Base-by-base conservation (phyloP, 2,329 filamentous ascomycete species). In the Fusarium zealandicum region DNA sequence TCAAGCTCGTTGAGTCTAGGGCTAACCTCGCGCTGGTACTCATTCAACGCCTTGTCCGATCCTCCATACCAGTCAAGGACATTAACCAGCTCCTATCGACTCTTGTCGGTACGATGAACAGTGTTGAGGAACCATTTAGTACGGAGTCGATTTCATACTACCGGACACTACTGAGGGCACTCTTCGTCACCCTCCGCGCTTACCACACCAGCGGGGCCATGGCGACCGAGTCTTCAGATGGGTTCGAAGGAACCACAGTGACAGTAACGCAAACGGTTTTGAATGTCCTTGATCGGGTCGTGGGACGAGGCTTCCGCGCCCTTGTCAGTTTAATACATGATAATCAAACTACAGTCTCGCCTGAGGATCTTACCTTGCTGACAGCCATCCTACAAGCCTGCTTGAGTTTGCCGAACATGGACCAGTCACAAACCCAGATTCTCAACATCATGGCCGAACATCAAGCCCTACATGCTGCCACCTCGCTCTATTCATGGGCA, bases 401-500 rank as follows among this genome's bases (percentile, higher is more conserved):
- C 63, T 80, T 98, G 13, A 86, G 87, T 58, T 83, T 96, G 25
- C 90, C 92, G 0, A 87, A 88, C 40, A 87, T 91, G 54, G 85
- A 90, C 48, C 83, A 90, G 61, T 84, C 86, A 41, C 86, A 90
- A 58, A 80, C 83, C 12, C 88, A 92, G 64, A 83, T 93, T 31
- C 80, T 91, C 46, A 84, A 86, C 67, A 87, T 87, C 61, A 80
- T 92, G 78, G 79, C 83, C 1, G 84, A 85, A 39, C 87, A 92
- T 69, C 87, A 90, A 59, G 88, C 88, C 1, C 82, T 91, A 38
- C 90, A 93, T 66, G 90, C 92, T 56, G 93, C 92, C 1, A 87
- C 89, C 6, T 92, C 90, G 28, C 82, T 99, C 5, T 98, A 93
- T 74, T 96, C 92, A 0, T 99, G 95, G 95, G 86, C 93, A 4